Base-by-base conservation (phyloP, 2,329 filamentous ascomycete genomes). In the Chalara sp. region DNA sequence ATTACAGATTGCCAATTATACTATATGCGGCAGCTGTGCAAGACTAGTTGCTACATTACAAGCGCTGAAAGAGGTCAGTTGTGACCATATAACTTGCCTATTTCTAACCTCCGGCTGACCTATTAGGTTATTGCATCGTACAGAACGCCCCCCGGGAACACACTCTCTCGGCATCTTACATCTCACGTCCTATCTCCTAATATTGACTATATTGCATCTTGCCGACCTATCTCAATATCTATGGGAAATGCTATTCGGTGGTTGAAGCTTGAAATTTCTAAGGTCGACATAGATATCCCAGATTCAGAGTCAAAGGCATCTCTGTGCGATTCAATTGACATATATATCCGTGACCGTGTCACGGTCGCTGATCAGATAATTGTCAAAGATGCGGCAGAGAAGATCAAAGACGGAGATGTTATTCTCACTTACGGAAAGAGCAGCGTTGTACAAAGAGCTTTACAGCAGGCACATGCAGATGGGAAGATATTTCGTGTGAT, bases 221-320 rank as follows among this genome's bases (percentile, higher is more conserved):
- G 91, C 65, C 84, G 93, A n/a, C 91, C 93, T 33, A 87, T 99
- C 71, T 95, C 89, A 58, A 93, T 96, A 69, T 89, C 89, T 55
- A 96, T 97, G 84, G 93, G 93, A 54, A 99, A 97, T 67, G 90
- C 90, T 35, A 95, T 99, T 65, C 83, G 93, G 49, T 92, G 90
- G 77, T 78, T 99, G 46, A 99, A 99, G 74, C 81, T 96, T 45
- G 83, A 89, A 63, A 92, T 99, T 65, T 87, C 89, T 62, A 89
- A 89, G 60, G 84, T 96, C 52, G 90, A 96, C 62, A 89, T 92
- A 40, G 87, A 91, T 60, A 80, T 86, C 1, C 83, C 88, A 32
- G 92, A 99, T 65, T 72, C 81, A 21, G 83, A 88, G 45, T 91
- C 91, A 30, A 96, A 96, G 71, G 78, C 83, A 51, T 75, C 83